These are phyloP conservation scores for Aspergillus niger DNA, from an alignment of 2,329 filamentous ascomycete species.

Conservation along the genomic window DNA sequence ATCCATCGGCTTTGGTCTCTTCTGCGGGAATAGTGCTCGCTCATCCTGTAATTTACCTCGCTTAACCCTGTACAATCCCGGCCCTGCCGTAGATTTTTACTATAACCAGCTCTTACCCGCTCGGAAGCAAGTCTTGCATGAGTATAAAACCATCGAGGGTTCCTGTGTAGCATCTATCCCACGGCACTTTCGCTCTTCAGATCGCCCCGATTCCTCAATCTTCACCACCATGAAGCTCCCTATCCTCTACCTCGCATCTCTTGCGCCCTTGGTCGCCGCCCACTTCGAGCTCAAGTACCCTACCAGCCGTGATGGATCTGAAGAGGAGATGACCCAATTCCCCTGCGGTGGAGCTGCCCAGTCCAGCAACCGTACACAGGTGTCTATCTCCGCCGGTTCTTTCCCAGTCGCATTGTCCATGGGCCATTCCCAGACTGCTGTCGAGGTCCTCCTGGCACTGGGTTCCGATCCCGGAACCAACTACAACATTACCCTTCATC, in stretches of 20 bases:
- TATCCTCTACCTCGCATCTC: slow-evolving; percentile 38
- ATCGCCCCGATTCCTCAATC: not conserved
- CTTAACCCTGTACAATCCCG: not conserved
- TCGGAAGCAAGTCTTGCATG: not conserved
- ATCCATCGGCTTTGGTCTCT: not conserved
- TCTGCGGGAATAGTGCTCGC: not conserved
- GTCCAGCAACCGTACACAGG: slow-evolving; percentile 49
- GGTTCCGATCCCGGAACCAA: slow-evolving; percentile 57
- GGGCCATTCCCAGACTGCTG: slow-evolving; percentile 54
- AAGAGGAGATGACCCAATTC: slow-evolving; percentile 49
- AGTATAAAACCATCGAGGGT: not conserved
- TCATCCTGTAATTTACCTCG: not conserved
- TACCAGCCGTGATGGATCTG: slow-evolving; percentile 50
- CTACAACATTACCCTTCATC: slow-evolving; percentile 70
- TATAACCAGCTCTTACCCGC: not conserved
- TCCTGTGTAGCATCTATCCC: not conserved
- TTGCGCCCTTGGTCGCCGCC: slow-evolving; percentile 51
- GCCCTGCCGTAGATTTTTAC: not conserved
- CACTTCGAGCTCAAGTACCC: slow-evolving; percentile 61
- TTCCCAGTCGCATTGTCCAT: slow-evolving; percentile 55
- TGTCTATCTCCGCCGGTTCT: slow-evolving; percentile 51
- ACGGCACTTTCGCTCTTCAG: not conserved
- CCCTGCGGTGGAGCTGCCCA: slow-evolving; percentile 56
- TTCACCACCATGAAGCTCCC: slow-evolving; percentile 37
- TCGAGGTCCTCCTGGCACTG: slow-evolving; percentile 57